Evolutionary conservation across 495 filamentous ascomycete genomes (phyloP).

Genomic region (Ascodesmis nigricans): DNA sequence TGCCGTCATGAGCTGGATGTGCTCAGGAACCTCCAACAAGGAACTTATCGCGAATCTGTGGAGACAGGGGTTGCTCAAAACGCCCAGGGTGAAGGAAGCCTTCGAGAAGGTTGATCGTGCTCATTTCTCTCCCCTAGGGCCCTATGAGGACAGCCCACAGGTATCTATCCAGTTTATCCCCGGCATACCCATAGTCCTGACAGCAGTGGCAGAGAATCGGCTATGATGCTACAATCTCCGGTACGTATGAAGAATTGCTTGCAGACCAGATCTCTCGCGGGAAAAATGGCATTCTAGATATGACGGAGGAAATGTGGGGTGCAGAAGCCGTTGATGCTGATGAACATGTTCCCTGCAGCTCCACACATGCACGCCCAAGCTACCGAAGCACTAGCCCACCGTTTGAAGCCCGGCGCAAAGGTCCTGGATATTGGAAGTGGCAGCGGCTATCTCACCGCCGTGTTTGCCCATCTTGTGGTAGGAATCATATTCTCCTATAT

Average conservation of each 20-base stretch:
- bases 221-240: conserved; percentile 64
- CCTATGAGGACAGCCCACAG: conserved; percentile 84
- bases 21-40: conserved; percentile 53
- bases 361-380: conserved; percentile 80
- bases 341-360: conserved; percentile 25
- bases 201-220: conserved; percentile 45
- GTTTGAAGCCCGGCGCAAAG: conserved; percentile 14
- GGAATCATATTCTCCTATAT: conserved; percentile 9
- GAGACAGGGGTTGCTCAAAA: conserved; percentile 46
- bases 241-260: too few relatives aligned
- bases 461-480: conserved; percentile 60
- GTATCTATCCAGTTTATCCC: background rate
- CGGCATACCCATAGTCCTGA: too few relatives aligned
- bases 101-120: conserved; percentile 75
- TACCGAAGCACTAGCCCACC: conserved; percentile 10
- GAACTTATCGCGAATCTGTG: conserved; percentile 63
- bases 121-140: conserved; percentile 41
- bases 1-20: conserved; percentile 98
- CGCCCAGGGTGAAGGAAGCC: conserved; percentile 46
- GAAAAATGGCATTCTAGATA: too few relatives aligned
- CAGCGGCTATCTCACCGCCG: conserved; percentile 77
- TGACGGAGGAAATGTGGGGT: too few relatives aligned
- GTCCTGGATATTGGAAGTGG: conserved; percentile 83
- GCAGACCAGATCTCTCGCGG: too few relatives aligned
- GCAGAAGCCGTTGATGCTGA: background rate